Base-by-base conservation (phyloP, 1,284 basidiomycete species). In the Singerocomus inundabilis region DNA sequence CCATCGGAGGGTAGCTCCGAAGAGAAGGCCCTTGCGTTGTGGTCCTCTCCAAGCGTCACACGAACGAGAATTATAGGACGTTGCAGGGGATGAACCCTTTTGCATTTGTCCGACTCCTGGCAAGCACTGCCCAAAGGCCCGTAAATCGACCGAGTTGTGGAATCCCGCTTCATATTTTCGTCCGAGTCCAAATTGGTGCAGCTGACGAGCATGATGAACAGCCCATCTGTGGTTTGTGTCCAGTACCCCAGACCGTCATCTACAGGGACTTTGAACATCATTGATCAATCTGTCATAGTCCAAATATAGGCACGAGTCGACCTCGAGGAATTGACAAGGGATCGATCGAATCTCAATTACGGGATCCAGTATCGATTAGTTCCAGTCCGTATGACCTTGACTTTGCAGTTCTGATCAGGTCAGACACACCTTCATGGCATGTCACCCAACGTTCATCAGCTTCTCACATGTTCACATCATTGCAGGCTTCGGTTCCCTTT, bases 351-450 rank as follows among this genome's bases (percentile, higher is more conserved):
- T n/a, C n/a, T n/a, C n/a, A 15, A 36, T 36, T 21, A 6, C 24
- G 10, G 1, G 7, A 21, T 26, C 25, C 25, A 37, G 15, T 25
- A 30, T 11, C 12, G 40, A 52, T 45, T 18, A 7, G 25, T 2
- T 28, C 25, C 3, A 18, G 25, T n/a, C 32, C 18, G 15, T 16
- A 26, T 6, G 37, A 28, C 41, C 11, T 35, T 25, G 16, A 13
- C 32, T n/a, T 25, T 16, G 33, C 24, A 32, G 11, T 21, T n/a
- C 45, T n/a, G n/a, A n/a, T n/a, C n/a, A 13, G 33, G n/a, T 30
- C 11, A 26, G 38, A 49, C 52, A 38, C 53, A 42, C 52, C 38
- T 42, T 38, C 30, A 50, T 36, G 34, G 52, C 25, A 50, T 50
- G 51, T 24, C 33, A 6, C 5, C 12, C 11, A 21, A 31, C 11